Evolutionary conservation across 768 basidiomycete genomes (phyloP).

Genomic region (Phaffia tasmanica): DNA sequence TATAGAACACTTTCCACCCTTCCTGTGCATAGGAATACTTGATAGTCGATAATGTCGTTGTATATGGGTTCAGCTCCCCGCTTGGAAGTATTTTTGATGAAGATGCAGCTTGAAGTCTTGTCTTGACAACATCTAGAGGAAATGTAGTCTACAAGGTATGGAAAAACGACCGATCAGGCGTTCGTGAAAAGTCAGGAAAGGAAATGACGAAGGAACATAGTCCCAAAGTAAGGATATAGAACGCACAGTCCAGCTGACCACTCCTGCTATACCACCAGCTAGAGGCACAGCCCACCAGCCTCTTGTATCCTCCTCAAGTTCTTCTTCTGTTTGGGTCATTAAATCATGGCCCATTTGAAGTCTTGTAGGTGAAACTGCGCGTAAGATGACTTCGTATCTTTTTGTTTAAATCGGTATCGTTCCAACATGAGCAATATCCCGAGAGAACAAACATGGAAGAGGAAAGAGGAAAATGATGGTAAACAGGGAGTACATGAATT

Average conservation of each 20-base stretch:
- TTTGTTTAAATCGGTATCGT: neutral
- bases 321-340: conserved; percentile 16
- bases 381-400: conserved; percentile 39
- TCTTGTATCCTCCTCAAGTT: conserved; percentile 6
- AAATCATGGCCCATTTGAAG: conserved; percentile 7
- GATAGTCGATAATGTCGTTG: conserved; percentile 48
- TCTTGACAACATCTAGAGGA: conserved; percentile 45
- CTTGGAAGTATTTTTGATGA: conserved; percentile 2
- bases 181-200: neutral
- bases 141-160: neutral
- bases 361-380: conserved; percentile 14
- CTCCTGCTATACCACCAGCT: conserved; percentile 14
- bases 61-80: conserved; percentile 45
- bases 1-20: conserved; percentile 59
- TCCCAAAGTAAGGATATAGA: neutral
- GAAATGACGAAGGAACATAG: neutral
- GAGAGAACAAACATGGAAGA: neutral
- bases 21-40: conserved; percentile 52
- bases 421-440: no score
- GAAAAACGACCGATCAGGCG: neutral
- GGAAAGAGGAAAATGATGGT: conserved; percentile 9
- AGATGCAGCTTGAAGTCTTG: conserved; percentile 58
- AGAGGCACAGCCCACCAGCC: conserved; percentile 22
- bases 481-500: conserved; percentile 13
- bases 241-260: conserved; percentile 19